Percentiles rank a stretch among this genome's conserved stretches.
These are phyloP conservation scores for Colletotrichum sojae DNA, from an alignment of 2,329 filamentous ascomycete species.

Conservation along the genomic window DNA sequence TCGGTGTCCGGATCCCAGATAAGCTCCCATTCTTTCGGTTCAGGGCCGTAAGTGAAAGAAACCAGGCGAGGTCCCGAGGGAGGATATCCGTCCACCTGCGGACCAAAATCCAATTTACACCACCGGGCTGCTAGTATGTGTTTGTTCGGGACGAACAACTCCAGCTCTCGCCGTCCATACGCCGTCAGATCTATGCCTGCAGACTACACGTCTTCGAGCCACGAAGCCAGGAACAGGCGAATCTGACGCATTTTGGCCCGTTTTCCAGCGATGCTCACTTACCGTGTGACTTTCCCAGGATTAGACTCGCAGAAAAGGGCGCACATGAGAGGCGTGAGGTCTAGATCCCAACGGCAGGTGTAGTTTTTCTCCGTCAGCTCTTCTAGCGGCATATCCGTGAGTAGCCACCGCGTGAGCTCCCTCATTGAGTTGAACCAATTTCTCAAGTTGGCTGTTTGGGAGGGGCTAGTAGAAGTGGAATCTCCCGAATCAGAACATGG, in stretches of 20 bases:
- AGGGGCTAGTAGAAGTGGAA: too few species aligned
- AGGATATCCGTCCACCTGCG: too few species aligned
- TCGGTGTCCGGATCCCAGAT: constrained; percentile 14
- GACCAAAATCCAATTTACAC: too few species aligned
- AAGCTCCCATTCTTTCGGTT: constrained; percentile 5
- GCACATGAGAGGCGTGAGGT: too few species aligned
- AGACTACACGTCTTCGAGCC: constrained; percentile 1
- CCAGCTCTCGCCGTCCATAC: constrained; percentile 16
- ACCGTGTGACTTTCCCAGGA: too few species aligned
- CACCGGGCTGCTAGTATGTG: too few species aligned
- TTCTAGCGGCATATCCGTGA: not conserved
- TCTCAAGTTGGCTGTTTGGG: too few species aligned
- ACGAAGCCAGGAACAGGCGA: rapidly evolving
- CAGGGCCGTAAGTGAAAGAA: not conserved
- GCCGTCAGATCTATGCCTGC: not conserved
- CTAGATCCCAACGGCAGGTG: too few species aligned
- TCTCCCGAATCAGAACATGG: too few species aligned
- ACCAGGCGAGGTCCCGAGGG: not conserved
- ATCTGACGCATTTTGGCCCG: not conserved
- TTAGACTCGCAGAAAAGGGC: too few species aligned
- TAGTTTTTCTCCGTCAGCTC: not conserved
- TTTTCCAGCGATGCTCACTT: not conserved
- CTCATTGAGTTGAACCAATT: too few species aligned
- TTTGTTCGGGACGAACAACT: not conserved
- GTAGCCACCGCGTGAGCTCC: not conserved